Evolutionary conservation across 805 yeast species (phyloP).

Genomic region (Barnettozyma sucrosica): DNA sequence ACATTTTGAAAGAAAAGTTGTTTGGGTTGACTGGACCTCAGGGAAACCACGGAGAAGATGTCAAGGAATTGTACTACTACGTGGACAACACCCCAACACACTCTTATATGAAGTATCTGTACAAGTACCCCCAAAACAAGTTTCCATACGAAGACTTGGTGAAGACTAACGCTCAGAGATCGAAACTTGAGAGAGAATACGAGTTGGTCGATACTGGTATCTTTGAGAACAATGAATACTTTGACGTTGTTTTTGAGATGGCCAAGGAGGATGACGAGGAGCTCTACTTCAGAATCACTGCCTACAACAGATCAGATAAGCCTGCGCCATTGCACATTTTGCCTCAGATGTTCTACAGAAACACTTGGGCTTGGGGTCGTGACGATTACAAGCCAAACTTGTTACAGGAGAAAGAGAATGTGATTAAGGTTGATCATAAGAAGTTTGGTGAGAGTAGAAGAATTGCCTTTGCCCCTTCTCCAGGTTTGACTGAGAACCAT

Average conservation of each 20-base stretch:
- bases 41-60: conserved; percentile 96
- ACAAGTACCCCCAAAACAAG: conserved; percentile 85
- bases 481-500: conserved; percentile 53
- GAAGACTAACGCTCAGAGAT: conserved; percentile 57
- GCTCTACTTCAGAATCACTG: conserved; percentile 76
- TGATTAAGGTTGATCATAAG: conserved; percentile 57
- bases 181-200: conserved; percentile 66
- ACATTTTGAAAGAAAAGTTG: conserved; percentile 74
- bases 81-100: conserved; percentile 91
- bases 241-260: conserved; percentile 84
- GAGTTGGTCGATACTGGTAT: conserved; percentile 80
- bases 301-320: conserved; percentile 74
- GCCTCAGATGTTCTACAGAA: conserved; percentile 81
- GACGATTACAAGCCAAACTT: conserved; percentile 45
- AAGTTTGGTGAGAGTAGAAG: conserved; percentile 62
- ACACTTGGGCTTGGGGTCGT: conserved; percentile 91
- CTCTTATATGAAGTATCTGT: conserved; percentile 83
- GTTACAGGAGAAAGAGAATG: conserved; percentile 35
- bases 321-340: conserved; percentile 85
- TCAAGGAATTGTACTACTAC: conserved; percentile 78
- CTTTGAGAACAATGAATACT: conserved; percentile 59
- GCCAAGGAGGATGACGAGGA: conserved; percentile 83
- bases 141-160: conserved; percentile 78
- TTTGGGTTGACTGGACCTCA: conserved; percentile 89
- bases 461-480: conserved; percentile 72